Evolutionary conservation across 2,329 filamentous ascomycete species (phyloP).

Genomic region (Didymella sp.): DNA sequence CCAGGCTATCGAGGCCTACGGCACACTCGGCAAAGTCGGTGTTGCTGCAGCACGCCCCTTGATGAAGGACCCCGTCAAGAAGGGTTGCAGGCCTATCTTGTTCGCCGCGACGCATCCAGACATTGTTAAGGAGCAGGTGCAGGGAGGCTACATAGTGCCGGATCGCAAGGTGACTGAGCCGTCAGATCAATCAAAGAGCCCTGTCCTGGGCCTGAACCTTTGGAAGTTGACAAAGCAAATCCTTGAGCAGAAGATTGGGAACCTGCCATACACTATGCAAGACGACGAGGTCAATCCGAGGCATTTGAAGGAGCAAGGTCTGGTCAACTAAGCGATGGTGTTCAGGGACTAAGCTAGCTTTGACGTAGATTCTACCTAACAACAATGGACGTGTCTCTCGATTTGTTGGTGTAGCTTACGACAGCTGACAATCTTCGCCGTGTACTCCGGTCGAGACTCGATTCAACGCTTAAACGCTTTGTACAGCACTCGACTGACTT

Average conservation of each 20-base stretch:
- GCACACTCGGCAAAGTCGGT: slow-evolving; percentile 55
- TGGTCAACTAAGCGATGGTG: neutral
- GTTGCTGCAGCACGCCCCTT: slow-evolving; percentile 55
- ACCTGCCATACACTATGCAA: slow-evolving; percentile 41
- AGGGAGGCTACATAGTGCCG: slow-evolving; percentile 58
- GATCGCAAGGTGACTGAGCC: slow-evolving; percentile 57
- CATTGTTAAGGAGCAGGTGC: slow-evolving; percentile 53
- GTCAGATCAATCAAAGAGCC: slow-evolving; percentile 53
- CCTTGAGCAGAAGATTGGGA: slow-evolving; percentile 52
- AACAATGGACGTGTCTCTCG: too few species aligned
- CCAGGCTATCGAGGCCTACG: slow-evolving; percentile 60
- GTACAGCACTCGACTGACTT: too few species aligned
- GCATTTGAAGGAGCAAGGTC: slow-evolving; percentile 6
- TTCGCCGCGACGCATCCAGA: slow-evolving; percentile 58
- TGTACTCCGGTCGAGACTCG: too few species aligned
- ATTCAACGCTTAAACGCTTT: too few species aligned
- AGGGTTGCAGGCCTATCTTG: slow-evolving; percentile 57
- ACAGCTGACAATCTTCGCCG: too few species aligned
- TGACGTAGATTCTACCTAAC: neutral
- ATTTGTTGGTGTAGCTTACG: too few species aligned
- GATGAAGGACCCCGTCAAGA: slow-evolving; percentile 58
- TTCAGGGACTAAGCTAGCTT: neutral
- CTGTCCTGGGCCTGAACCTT: slow-evolving; percentile 53
- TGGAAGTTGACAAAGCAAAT: slow-evolving; percentile 57
- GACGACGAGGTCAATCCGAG: slow-evolving; percentile 9